These are phyloP conservation scores for Pholiota molesta DNA, from an alignment of 768 basidiomycete species.

Conservation along the genomic window DNA sequence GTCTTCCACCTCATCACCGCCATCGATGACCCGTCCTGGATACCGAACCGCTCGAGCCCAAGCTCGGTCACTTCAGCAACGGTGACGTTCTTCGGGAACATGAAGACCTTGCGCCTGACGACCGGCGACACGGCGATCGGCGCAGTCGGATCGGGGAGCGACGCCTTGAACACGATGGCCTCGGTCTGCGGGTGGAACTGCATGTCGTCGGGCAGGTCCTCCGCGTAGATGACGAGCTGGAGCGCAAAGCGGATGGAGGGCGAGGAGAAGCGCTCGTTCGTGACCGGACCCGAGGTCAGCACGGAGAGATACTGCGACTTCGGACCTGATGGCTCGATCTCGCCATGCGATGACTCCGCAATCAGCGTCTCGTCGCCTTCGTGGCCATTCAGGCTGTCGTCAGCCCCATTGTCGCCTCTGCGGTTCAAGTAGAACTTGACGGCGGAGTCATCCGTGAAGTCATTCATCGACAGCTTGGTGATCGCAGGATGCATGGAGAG, in stretches of 20 bases:
- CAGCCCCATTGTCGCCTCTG: constrained; percentile 40
- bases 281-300: constrained; percentile 42
- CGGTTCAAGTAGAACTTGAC: constrained; percentile 97
- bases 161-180: constrained; percentile 88
- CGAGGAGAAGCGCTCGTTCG: constrained; percentile 76
- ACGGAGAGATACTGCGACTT: constrained; percentile 47
- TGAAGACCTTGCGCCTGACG: constrained; percentile 79
- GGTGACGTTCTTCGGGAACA: constrained; percentile 92
- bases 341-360: constrained; percentile 39
- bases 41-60: constrained; percentile 91
- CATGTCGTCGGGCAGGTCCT: constrained; percentile 94
- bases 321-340: constrained; percentile 24
- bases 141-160: constrained; percentile 57
- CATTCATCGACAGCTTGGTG: constrained; percentile 92
- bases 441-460: constrained; percentile 95
- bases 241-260: constrained; percentile 85
- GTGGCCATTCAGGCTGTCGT: constrained; percentile 42
- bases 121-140: constrained; percentile 58
- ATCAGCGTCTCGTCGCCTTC: constrained; percentile 47
- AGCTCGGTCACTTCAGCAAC: constrained; percentile 97
- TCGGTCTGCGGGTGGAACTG: constrained; percentile 91
- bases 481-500: constrained; percentile 96
- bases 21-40: constrained; percentile 96
- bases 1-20: constrained; percentile 97
- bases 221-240: constrained; percentile 84